These are phyloP conservation scores for Aphanomyces invadans DNA, from an alignment of 352 stramenopile species.

Conservation along the genomic window DNA sequence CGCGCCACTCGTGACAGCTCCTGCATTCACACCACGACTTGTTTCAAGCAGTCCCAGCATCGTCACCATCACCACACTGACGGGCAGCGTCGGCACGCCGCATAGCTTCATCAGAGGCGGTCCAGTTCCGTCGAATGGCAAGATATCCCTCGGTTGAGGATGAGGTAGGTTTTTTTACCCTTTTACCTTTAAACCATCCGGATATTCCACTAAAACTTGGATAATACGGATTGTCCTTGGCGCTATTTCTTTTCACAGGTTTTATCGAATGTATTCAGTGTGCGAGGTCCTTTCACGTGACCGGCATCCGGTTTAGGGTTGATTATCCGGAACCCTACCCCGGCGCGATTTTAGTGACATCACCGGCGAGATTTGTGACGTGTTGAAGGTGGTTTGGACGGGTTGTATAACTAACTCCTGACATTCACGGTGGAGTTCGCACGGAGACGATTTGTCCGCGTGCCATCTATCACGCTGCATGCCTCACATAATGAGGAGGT, in stretches of 20 bases:
- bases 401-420: no score
- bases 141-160: no score
- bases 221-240: no score
- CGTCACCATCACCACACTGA: neutral
- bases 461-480: no score
- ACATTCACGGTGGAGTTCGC: no score
- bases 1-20: conserved; percentile 48
- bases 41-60: neutral
- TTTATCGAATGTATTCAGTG: neutral
- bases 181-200: no score
- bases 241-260: neutral
- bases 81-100: neutral
- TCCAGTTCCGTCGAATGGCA: neutral
- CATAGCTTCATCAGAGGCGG: neutral
- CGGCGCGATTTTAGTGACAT: neutral
- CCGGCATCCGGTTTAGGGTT: neutral
- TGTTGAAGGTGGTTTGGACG: neutral
- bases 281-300: neutral
- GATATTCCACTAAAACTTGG: no score
- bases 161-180: no score
- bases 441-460: no score
- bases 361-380: neutral
- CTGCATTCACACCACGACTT: neutral
- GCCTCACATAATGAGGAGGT: no score
- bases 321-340: neutral